These are phyloP conservation scores for Vitis amurensis DNA, from an alignment of 164 flowering plant species.

Conservation along the genomic window DNA sequence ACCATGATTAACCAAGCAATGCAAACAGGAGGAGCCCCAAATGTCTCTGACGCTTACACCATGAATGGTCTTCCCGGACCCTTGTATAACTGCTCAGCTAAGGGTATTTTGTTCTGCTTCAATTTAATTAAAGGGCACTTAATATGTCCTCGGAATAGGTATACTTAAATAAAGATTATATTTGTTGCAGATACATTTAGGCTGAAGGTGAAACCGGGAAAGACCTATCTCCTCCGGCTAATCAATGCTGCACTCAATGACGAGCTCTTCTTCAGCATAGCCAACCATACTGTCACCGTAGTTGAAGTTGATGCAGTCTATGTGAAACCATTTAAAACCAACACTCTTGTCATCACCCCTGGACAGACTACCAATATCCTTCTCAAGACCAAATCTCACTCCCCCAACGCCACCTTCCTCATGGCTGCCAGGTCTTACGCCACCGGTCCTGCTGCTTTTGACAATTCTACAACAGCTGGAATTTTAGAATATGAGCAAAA, in stretches of 20 bases:
- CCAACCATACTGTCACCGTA: slow-evolving; percentile 62
- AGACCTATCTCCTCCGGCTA: slow-evolving; percentile 70
- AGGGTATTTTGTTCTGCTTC: slow-evolving; percentile 33
- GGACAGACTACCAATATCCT: slow-evolving; percentile 82
- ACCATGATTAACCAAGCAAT: slow-evolving; percentile 20
- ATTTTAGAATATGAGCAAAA: slow-evolving; percentile 44
- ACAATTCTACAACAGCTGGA: slow-evolving; percentile 61
- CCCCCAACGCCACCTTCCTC: slow-evolving; percentile 50
- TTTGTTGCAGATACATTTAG: slow-evolving; percentile 57
- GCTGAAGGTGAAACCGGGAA: slow-evolving; percentile 67
- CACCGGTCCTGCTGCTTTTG: slow-evolving; percentile 60
- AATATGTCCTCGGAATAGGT: too few relatives aligned
- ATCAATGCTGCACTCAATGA: slow-evolving; percentile 81
- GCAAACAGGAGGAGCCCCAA: slow-evolving; percentile 23
- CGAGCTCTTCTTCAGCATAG: slow-evolving; percentile 79
- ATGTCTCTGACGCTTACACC: slow-evolving; percentile 61
- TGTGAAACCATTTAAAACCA: slow-evolving; percentile 61
- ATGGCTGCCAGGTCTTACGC: slow-evolving; percentile 66
- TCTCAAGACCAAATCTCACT: slow-evolving; percentile 45
- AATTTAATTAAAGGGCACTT: not conserved
- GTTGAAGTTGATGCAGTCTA: slow-evolving; percentile 74
- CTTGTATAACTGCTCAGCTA: slow-evolving; percentile 62
- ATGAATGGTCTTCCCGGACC: slow-evolving; percentile 80
- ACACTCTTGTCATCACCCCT: slow-evolving; percentile 54
- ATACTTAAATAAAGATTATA: too few relatives aligned